A percentile compares a stretch with the other conserved stretches of the same genome.
These are phyloP conservation scores for Globisporangium polare DNA, from an alignment of 352 stramenopile species.

Conservation along the genomic window DNA sequence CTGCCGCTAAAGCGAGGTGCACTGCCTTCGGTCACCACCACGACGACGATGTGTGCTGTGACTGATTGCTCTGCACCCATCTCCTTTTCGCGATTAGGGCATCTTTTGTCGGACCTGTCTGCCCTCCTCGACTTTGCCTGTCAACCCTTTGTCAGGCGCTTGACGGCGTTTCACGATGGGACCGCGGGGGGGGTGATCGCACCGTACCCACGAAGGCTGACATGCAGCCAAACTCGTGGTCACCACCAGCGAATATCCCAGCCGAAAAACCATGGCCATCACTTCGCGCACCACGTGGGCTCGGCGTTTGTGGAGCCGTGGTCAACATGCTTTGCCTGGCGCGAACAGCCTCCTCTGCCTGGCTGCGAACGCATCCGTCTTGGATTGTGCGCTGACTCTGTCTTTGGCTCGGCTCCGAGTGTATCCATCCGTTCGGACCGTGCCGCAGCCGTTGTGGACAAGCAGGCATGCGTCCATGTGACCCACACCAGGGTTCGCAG, in stretches of 20 bases:
- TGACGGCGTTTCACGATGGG: neutral
- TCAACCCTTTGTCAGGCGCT: neutral
- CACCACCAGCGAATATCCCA: neutral
- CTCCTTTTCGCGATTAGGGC: neutral
- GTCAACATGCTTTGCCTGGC: neutral
- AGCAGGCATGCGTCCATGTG: neutral
- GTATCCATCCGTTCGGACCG: neutral
- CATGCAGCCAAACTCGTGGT: neutral
- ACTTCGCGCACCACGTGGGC: neutral
- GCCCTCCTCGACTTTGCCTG: neutral
- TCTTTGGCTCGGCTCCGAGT: neutral
- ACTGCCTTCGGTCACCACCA: too few relatives aligned
- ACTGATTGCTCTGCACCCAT: slow-evolving; percentile 1
- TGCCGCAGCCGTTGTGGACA: neutral
- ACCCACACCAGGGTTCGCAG: neutral
- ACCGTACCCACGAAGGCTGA: neutral
- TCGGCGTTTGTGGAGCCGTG: neutral
- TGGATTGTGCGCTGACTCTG: neutral
- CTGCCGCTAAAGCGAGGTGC: neutral
- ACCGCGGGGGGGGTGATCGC: neutral
- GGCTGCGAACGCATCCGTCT: neutral
- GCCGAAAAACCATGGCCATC: neutral
- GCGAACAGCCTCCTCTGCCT: neutral
- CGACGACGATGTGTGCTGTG: neutral
- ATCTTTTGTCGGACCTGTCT: neutral